Evolutionary conservation across 2,329 filamentous ascomycete species (phyloP).

Genomic region (Epichloe bromicola): DNA sequence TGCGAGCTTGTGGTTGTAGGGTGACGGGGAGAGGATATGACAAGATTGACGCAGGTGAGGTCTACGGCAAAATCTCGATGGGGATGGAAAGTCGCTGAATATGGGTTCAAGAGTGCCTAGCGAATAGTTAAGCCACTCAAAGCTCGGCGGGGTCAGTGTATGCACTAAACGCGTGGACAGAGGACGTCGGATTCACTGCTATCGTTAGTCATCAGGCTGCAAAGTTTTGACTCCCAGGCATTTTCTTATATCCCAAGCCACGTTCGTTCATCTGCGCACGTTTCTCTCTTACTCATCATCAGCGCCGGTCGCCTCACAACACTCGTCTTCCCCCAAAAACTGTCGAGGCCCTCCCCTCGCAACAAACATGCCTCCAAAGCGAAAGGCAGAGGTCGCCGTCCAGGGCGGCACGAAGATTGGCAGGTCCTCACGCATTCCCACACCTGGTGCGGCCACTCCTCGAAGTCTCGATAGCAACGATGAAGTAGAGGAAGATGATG

Average conservation of each 20-base stretch:
- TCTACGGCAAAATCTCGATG: not conserved
- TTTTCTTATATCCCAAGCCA: not conserved
- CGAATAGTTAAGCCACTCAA: not conserved
- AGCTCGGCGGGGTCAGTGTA: not conserved
- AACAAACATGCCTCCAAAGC: constrained; percentile 51
- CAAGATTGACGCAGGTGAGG: not conserved
- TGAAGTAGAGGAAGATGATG: constrained; percentile 35
- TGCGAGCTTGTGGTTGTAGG: not conserved
- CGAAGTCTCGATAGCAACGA: constrained; percentile 44
- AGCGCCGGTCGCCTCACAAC: not conserved
- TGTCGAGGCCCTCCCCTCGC: constrained; percentile 8
- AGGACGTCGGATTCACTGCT: not conserved
- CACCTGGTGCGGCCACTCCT: constrained; percentile 47
- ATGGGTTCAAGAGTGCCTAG: no score
- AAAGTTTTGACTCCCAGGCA: not conserved
- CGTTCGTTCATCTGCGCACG: not conserved
- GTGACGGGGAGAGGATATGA: not conserved
- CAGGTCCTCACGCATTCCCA: constrained; percentile 43
- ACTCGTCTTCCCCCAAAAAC: not conserved
- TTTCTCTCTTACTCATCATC: not conserved
- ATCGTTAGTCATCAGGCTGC: not conserved
- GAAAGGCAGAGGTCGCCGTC: constrained; percentile 45
- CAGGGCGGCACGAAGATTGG: constrained; percentile 40
- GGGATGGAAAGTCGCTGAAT: not conserved
- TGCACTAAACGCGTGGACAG: no score